Evolutionary conservation across 305 asterid genomes (phyloP).

Genomic region (Striga hermonthica): DNA sequence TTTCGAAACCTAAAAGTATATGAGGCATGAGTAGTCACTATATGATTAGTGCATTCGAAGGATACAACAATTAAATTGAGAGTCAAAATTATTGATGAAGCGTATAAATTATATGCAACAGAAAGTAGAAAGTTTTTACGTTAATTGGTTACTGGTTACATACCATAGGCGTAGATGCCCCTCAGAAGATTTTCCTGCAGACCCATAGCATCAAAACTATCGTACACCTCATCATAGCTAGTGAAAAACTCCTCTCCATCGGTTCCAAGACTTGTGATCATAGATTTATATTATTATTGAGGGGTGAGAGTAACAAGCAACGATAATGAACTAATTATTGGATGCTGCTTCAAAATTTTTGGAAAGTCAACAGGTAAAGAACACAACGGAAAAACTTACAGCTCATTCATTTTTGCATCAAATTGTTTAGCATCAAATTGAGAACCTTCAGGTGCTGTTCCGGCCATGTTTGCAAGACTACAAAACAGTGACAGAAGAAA

Average conservation of each 20-base stretch:
- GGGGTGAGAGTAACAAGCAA: neutral
- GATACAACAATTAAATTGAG: no score
- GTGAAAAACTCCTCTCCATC: conserved; percentile 84
- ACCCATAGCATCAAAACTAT: conserved; percentile 90
- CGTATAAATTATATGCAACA: neutral
- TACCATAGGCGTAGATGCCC: conserved; percentile 96
- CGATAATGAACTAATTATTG: neutral
- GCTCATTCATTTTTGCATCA: conserved; percentile 73
- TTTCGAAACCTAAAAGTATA: conserved; percentile 70
- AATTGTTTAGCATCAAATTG: conserved; percentile 68
- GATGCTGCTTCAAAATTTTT: neutral
- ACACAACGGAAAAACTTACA: conserved; percentile 39
- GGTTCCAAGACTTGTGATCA: conserved; percentile 53
- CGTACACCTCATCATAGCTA: conserved; percentile 81
- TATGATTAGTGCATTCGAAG: no score
- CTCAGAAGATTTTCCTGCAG: conserved; percentile 92
- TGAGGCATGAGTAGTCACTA: no score
- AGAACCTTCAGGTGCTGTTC: conserved; percentile 73
- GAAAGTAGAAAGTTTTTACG: neutral
- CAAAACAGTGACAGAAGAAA: neutral
- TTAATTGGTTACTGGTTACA: neutral
- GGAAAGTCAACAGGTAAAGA: neutral
- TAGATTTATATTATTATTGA: neutral
- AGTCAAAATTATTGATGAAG: neutral
- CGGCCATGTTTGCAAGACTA: conserved; percentile 65